Conservation (phyloP, 148 eudicot genomes). For the Fagopyrum esculentum region DNA sequence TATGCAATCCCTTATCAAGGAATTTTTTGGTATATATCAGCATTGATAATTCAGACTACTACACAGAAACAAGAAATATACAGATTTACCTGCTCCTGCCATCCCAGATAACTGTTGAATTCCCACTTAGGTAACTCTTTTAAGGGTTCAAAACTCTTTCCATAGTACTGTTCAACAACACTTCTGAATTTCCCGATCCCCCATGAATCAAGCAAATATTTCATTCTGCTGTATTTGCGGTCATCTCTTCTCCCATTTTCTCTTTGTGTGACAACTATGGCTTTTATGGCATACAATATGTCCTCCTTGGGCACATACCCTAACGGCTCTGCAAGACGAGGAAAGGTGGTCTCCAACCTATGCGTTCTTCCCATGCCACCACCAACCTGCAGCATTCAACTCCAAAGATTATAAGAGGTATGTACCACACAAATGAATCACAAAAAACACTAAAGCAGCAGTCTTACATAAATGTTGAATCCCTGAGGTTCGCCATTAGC, state of each 20-base stretch:
- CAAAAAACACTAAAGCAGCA: not conserved
- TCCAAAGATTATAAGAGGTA: not conserved
- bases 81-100: conserved; percentile 85
- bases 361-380: conserved; percentile 99
- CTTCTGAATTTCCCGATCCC: conserved; percentile 94
- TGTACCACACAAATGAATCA: not conserved
- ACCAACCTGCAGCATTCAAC: conserved; percentile 61
- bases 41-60: not conserved
- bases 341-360: conserved; percentile 75
- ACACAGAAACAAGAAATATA: not conserved
- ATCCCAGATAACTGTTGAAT: conserved; percentile 88
- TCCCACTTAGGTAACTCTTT: conserved; percentile 95
- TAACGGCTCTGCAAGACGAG: conserved; percentile 89
- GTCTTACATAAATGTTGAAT: conserved; percentile 82
- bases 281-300: conserved; percentile 88
- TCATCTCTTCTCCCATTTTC: conserved; percentile 98
- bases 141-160: conserved; percentile 80
- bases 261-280: conserved; percentile 92
- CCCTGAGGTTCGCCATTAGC: conserved; percentile 90
- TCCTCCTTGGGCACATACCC: conserved; percentile 98
- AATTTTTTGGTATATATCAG: not conserved
- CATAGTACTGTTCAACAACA: conserved; percentile 87
- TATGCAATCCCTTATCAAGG: not conserved
- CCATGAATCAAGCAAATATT: conserved; percentile 90
- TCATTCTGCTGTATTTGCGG: conserved; percentile 93